A percentile compares a stretch with the other conserved stretches of the same genome.
These are phyloP conservation scores for Toxoplasma gondii DNA, from an alignment of 169 alveolate genomes.

Conservation along the genomic window DNA sequence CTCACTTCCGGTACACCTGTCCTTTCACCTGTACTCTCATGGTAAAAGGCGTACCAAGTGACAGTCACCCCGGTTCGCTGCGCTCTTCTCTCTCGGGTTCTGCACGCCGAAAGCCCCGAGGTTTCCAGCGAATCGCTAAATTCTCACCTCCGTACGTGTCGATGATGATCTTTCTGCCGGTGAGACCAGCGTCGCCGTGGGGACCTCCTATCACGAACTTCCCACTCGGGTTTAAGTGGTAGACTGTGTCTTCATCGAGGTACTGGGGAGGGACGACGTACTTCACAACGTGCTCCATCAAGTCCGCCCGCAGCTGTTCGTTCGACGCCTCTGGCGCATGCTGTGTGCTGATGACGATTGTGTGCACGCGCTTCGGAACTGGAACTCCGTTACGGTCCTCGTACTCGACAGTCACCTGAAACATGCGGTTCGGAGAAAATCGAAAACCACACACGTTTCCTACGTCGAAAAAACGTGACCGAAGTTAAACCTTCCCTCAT, in stretches of 20 bases:
- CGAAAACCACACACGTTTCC: background rate
- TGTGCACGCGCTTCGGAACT: constrained; percentile 93
- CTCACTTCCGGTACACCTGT: too few relatives aligned
- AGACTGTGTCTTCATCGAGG: constrained; percentile 93
- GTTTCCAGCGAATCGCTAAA: too few relatives aligned
- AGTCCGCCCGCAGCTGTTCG: constrained; percentile 72
- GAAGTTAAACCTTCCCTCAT: too few relatives aligned
- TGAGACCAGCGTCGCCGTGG: constrained; percentile 98
- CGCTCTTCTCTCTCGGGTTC: too few relatives aligned
- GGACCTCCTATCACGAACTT: constrained; percentile 99
- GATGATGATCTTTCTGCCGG: constrained; percentile 95
- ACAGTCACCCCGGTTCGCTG: too few relatives aligned
- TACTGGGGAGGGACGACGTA: constrained; percentile 92
- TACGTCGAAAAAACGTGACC: background rate
- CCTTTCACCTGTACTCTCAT: too few relatives aligned
- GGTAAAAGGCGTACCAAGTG: too few relatives aligned
- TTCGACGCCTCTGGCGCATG: constrained; percentile 79
- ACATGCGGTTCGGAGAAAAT: background rate
- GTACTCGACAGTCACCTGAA: constrained; percentile 89
- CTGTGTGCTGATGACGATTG: constrained; percentile 93
- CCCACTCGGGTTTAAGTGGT: constrained; percentile 97
- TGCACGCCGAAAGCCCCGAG: too few relatives aligned
- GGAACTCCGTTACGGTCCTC: constrained; percentile 81
- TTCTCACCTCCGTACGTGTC: constrained; percentile 99
- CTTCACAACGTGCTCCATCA: constrained; percentile 93